These are phyloP conservation scores for Parafenestella ontariensis DNA, from an alignment of 2,329 filamentous ascomycete species.

Conservation along the genomic window DNA sequence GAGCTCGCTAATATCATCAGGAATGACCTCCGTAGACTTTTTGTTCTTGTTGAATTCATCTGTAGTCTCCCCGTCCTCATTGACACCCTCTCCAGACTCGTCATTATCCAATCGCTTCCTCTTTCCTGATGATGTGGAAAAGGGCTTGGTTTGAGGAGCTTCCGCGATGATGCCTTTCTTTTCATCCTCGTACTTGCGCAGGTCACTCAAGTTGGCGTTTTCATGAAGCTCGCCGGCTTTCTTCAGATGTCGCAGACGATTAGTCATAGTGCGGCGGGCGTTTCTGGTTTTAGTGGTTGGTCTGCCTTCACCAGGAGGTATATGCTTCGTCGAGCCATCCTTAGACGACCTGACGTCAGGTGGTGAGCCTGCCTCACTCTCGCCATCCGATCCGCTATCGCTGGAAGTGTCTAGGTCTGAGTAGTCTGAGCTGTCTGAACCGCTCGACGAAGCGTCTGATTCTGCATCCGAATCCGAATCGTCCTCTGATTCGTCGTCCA, in stretches of 20 bases:
- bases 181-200: conserved; percentile 57
- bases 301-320: conserved; percentile 60
- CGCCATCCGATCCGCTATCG: conserved; percentile 47
- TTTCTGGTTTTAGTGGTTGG: conserved; percentile 63
- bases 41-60: too few species aligned
- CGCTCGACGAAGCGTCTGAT: conserved; percentile 33
- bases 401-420: conserved; percentile 42
- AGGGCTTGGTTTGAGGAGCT: background rate
- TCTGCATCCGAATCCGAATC: conserved; percentile 20
- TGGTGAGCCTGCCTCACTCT: conserved; percentile 44
- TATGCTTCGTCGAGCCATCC: conserved; percentile 9
- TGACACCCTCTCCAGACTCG: conserved; percentile 12
- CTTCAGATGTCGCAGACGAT: conserved; percentile 61
- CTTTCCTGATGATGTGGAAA: conserved; percentile 23
- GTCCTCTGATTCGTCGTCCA: conserved; percentile 13
- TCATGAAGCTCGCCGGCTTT: conserved; percentile 59
- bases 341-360: conserved; percentile 35
- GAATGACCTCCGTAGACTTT: conserved; percentile 6
- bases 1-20: conserved; percentile 24
- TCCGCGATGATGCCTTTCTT: background rate
- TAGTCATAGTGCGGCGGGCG: conserved; percentile 58
- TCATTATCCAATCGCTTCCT: conserved; percentile 34
- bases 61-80: too few species aligned
- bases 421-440: conserved; percentile 18
- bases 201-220: conserved; percentile 59